phyloP scores from a whole-genome alignment of 345 rosid species.

The Toxicodendron radicans region DNA sequence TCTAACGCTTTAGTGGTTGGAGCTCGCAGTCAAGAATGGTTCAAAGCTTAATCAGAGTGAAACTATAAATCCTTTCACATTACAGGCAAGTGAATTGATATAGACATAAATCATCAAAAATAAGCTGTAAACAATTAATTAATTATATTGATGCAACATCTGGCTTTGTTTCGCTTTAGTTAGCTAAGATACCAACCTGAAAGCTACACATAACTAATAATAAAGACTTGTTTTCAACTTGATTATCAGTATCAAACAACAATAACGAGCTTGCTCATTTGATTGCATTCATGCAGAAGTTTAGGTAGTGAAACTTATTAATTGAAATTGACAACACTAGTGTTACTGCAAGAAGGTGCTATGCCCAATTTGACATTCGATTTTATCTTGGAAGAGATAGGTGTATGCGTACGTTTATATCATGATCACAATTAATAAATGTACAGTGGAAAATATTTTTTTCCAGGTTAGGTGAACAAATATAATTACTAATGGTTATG shows the following conservation, averaged over 20 bases:
- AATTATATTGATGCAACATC: conserved; percentile 5
- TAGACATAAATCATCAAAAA: not conserved
- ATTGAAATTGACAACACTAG: no score
- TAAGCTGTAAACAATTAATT: not conserved
- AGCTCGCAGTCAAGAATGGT: conserved; percentile 17
- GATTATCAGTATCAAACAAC: no score
- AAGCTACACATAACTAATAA: not conserved
- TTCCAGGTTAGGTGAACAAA: not conserved
- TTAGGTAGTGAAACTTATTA: no score
- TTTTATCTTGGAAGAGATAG: not conserved
- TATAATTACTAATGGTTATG: not conserved
- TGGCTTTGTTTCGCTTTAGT: not conserved
- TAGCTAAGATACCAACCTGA: conserved; percentile 9
- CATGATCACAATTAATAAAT: not conserved
- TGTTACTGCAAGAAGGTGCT: no score
- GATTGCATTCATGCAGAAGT: not conserved
- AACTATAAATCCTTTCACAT: conserved; percentile 16
- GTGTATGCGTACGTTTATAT: not conserved
- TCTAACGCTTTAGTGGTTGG: conserved; percentile 22
- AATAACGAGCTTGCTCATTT: no score
- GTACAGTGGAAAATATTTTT: not conserved
- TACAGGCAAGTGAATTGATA: not conserved
- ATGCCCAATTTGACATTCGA: no score
- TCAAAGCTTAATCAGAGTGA: conserved; percentile 9
- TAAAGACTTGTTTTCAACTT: not conserved